Evolutionary conservation across 176 grass and related monocot genomes (phyloP).

Genomic region (Otatea glauca): DNA sequence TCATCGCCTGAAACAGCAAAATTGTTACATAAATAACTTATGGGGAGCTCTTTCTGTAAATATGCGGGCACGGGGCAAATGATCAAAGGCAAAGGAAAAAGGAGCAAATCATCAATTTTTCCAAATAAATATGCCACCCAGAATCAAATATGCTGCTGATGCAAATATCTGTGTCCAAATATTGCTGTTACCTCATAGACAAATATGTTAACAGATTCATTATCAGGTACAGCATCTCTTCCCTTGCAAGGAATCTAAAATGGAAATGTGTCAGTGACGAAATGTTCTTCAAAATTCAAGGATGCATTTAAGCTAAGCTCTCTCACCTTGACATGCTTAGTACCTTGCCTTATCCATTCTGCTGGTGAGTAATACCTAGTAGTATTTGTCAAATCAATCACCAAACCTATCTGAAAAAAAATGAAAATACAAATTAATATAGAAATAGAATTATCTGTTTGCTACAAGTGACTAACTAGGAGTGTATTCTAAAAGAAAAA

Average conservation of each 20-base stretch:
- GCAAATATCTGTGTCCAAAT: constrained; percentile 5
- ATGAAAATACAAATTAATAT: neutral
- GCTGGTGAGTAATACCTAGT: constrained; percentile 72
- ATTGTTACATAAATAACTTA: constrained; percentile 11
- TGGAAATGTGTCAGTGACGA: constrained; percentile 31
- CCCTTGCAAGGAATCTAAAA: constrained; percentile 92
- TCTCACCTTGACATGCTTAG: constrained; percentile 94
- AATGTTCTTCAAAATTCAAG: constrained; percentile 17
- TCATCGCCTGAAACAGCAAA: constrained; percentile 70
- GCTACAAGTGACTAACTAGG: constrained; percentile 8
- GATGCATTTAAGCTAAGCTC: constrained; percentile 15
- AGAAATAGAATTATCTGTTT: constrained; percentile 14
- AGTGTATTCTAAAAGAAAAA: constrained; percentile 11
- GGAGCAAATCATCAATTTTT: too few species aligned
- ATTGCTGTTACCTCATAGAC: constrained; percentile 69
- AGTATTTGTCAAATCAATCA: constrained; percentile 99
- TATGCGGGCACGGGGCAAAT: neutral
- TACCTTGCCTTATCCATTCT: constrained; percentile 92
- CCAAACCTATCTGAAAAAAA: constrained; percentile 85
- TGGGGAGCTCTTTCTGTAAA: constrained; percentile 2
- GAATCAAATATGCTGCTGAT: constrained; percentile 13
- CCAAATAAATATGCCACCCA: neutral
- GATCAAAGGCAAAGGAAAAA: too few species aligned
- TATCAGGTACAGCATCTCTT: constrained; percentile 94
- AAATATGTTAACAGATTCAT: constrained; percentile 86